Evolutionary conservation across 139 green algal genomes (phyloP), one percentile per base, ranked within the genome.

Genomic region (Closterium sp.): DNA sequence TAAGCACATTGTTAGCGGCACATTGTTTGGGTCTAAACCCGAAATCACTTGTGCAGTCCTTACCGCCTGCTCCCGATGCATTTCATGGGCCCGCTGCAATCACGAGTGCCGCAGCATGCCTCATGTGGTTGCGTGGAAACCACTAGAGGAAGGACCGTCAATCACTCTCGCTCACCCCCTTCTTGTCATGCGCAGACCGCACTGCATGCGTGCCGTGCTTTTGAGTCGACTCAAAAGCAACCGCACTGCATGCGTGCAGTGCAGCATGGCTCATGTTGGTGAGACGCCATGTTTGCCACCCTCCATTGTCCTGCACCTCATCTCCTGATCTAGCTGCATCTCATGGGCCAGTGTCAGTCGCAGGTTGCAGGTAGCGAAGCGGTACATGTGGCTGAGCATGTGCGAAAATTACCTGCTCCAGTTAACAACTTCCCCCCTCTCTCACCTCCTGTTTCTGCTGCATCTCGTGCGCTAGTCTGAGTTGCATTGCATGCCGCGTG

Each of bases 391-490:
- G 8, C 3, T 85, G 64, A 33, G 31, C 31, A 35, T 6, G 4
- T 6, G 32, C 84, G 10, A 87, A n/a, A n/a, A n/a, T n/a, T 12
- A 34, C 38, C 86, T 84, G 21, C 83, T 81, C 55, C 33, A 81
- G 2, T 3, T 34, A 76, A 25, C 28, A n/a, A n/a, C n/a, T n/a
- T n/a, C 21, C 43, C 19, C 81, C 43, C 34, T 19, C 28, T 25
- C 32, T 55, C 81, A 97, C 95, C 92, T 97, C 95, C 36, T 93
- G 84, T n/a, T 96, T 91, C 91, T 96, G 0, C 43, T 86, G 83
- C 91, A 97, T 36, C 87, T 98, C 97, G 84, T 95, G 69, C 9
- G 90, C 91, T 30, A 97, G 88, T 23, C 97, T 93, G 4, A 92
- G 69, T 84, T 95, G 94, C 34, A 98, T 98, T 97, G 84, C 87